Base-by-base conservation (phyloP, 139 green algal species). In the Chlorella sp. region DNA sequence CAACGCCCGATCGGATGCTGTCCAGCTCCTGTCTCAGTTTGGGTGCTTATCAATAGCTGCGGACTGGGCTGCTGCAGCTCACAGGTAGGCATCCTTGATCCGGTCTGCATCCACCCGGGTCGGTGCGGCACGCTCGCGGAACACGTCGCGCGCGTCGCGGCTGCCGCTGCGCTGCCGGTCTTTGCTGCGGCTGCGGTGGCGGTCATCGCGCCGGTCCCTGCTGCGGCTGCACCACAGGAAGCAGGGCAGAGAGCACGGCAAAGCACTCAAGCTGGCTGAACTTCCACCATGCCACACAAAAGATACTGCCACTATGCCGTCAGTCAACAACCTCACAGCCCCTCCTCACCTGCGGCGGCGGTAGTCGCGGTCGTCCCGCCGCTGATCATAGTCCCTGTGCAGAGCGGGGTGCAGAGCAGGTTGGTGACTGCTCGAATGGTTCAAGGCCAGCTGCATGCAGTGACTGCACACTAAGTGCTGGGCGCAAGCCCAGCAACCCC, bases 81-180 rank as follows among this genome's bases (percentile, higher is more conserved):
- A 77, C 40, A 28, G 40, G 41, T 81, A 81, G 22, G 75, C 40
- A 1, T 81, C 75, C 34, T 41, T 40, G 34, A 81, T 68, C 36
- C 68, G 68, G 36, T 72, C 60, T 1, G 28, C 20, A 30, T 73
- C 62, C 38, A n/a, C 13, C 20, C 68, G 51, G 17, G 56, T 17
- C 9, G 76, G 26, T 8, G 67, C 67, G n/a, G 80, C 48, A 19
- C 72, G 51, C 30, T 89, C 80, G 24, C 65, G 56, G 72, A 89
- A 89, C 81, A 89, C 86, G 22, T 89, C 81, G 2, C 81, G 62
- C 2, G 72, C 73, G 43, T 87, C 80, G 16, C 78, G 51, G 73
- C 79, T 76, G 32, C 43, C 54, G 54, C 67, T 85, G 36, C 80
- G 67, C 46, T 40, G 26, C 13, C 46, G 34, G 3, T 77, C 65